Base-by-base conservation (phyloP, 2,329 filamentous ascomycete species). In the Exophiala phaeomuriformis region DNA sequence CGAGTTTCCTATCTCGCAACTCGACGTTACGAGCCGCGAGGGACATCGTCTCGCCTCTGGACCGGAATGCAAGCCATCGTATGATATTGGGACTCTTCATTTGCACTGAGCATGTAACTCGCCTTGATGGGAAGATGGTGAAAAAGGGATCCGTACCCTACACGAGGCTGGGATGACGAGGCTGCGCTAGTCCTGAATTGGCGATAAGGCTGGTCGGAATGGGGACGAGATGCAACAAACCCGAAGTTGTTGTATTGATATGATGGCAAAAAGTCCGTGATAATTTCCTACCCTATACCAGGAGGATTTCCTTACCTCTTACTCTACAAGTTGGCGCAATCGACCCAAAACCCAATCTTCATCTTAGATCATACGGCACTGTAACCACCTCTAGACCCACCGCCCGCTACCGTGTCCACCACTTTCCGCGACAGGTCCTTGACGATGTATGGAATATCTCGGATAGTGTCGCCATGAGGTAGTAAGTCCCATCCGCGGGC, bases 401-500 rank as follows among this genome's bases (percentile, higher is more conserved):
- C 80, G 1, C 89, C 89, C 70, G 95, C 88, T 6, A 97, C 77
- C 0, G 89, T 90, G 66, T 86, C 90, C 45, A 93, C 74, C 19
- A 95, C 83, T 61, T 84, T 81, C 54, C 89, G 80, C 10, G 81
- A 77, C 82, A 88, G 95, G 70, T 98, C 93, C 71, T 91, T 90
- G 59, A 95, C 72, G 50, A 97, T 78, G 67, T 96, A 97, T 2
- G 93, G 93, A 19, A 96, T 73, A 66, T 98, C 93, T 60, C 91
- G 84, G 63, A 97, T 86, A 0, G 88, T 86, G 69, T 98, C 93
- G 61, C 87, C 87, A 68, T 97, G 91, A 9, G 93, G 93, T 12
- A 97, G 77, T 12, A 96, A 78, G 65, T 97, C 93, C 90, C 90
- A 97, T 53, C 93, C 93, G 42, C 91, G 81, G 49, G 91, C 90